Evolutionary conservation across 1,139 yeast species (phyloP).

Genomic region (Candida sp.): DNA sequence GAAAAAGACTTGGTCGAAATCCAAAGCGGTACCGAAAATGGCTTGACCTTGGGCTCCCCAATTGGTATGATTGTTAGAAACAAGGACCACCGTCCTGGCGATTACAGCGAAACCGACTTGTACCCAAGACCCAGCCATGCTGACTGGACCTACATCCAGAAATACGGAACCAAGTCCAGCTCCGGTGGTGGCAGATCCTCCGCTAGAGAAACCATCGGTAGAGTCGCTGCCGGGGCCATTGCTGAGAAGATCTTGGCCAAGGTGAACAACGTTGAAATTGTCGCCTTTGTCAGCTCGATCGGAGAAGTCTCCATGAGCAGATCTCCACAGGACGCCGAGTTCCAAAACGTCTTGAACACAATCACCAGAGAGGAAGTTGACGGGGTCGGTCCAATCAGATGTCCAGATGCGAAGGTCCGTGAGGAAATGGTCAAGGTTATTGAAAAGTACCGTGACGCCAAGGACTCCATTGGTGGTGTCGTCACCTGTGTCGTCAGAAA

Average conservation of each 20-base stretch:
- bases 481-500: slow-evolving; percentile 97
- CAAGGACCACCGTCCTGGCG: slow-evolving; percentile 97
- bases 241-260: slow-evolving; percentile 88
- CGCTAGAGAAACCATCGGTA: slow-evolving; percentile 97
- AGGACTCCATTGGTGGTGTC: slow-evolving; percentile 97
- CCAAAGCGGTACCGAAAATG: slow-evolving; percentile 94
- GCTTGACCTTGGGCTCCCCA: slow-evolving; percentile 93
- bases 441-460: slow-evolving; percentile 82
- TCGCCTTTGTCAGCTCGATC: slow-evolving; percentile 93
- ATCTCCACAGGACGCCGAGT: slow-evolving; percentile 65
- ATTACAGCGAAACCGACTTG: slow-evolving; percentile 91
- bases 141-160: slow-evolving; percentile 88
- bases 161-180: slow-evolving; percentile 91
- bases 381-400: slow-evolving; percentile 87
- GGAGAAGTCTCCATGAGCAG: slow-evolving; percentile 82
- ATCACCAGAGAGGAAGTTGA: slow-evolving; percentile 92
- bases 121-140: slow-evolving; percentile 99
- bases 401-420: slow-evolving; percentile 80
- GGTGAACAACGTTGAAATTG: slow-evolving; percentile 88
- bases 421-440: slow-evolving; percentile 86
- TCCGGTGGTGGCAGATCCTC: slow-evolving; percentile 98
- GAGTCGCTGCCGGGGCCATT: slow-evolving; percentile 99
- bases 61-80: slow-evolving; percentile 92
- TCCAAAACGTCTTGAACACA: slow-evolving; percentile 67
- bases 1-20: slow-evolving; percentile 93